phyloP scores from a whole-genome alignment of 768 basidiomycete species.

The Ephemerocybe angulata region DNA sequence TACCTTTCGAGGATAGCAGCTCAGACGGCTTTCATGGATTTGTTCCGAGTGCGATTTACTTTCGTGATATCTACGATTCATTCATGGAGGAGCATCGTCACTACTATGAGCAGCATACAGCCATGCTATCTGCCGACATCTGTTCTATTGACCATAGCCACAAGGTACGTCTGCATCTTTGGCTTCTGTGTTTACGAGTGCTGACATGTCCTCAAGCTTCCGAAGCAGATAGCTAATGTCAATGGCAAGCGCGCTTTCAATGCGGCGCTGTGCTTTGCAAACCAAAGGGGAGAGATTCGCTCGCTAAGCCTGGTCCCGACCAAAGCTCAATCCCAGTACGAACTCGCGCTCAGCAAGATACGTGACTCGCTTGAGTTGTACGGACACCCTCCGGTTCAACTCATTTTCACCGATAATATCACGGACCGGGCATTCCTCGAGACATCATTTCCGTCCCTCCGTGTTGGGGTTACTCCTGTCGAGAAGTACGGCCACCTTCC shows the following conservation, averaged over 20 bases:
- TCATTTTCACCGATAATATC: slow-evolving; percentile 19
- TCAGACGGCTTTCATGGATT: slow-evolving; percentile 18
- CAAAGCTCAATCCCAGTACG: slow-evolving; percentile 26
- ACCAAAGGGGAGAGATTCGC: slow-evolving; percentile 22
- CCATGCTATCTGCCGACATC: slow-evolving; percentile 6
- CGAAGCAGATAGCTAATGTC: slow-evolving; percentile 24
- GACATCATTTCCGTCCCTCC: slow-evolving; percentile 20
- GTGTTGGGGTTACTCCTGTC: slow-evolving; percentile 18
- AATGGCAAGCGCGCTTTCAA: slow-evolving; percentile 24
- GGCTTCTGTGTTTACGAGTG: no score
- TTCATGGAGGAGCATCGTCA: slow-evolving; percentile 14
- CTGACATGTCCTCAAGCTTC: slow-evolving; percentile 13
- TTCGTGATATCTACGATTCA: slow-evolving; percentile 20
- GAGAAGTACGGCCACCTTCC: slow-evolving; percentile 22
- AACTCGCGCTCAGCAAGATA: slow-evolving; percentile 16
- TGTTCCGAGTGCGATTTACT: slow-evolving; percentile 20
- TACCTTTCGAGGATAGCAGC: slow-evolving; percentile 15
- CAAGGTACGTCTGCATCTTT: slow-evolving; percentile 5
- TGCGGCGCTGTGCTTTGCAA: slow-evolving; percentile 24
- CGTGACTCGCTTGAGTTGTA: slow-evolving; percentile 10
- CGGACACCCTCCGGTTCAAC: slow-evolving; percentile 10
- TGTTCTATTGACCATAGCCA: slow-evolving; percentile 12
- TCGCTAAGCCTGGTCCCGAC: slow-evolving; percentile 21
- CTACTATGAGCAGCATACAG: slow-evolving; percentile 9
- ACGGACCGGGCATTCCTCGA: slow-evolving; percentile 18